Base-by-base conservation (phyloP, 23 red algal species). In the Agarophyton chilense region DNA sequence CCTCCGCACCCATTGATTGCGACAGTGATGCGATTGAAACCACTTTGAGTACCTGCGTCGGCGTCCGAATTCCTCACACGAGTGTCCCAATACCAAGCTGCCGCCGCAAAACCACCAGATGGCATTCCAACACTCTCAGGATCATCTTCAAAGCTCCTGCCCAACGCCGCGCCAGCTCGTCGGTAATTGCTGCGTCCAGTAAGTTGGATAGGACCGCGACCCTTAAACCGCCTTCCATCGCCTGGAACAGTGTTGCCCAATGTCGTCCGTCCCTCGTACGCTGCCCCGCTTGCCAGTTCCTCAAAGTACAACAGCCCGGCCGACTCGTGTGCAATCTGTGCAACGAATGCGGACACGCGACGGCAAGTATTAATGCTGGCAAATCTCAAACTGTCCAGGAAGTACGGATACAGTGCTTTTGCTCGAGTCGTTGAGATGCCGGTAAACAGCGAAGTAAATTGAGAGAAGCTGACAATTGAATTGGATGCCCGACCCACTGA, bases 121-220 rank as follows among this genome's bases (percentile, higher is more conserved):
- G 73, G 73, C 73, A 78, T 78, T 6, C 73, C 73, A 18, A 78
- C 73, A 25, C 51, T 35, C 31, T 78, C 73, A 6, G 73, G 73
- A 16, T 45, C 41, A 17, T 78, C 73, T 26, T 54, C 73, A 54
- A 78, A 78, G 12, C 14, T n/a, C 0, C 73, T 11, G 9, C 73
- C 73, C 46, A 78, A 55, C 2, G 24, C 73, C 4, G 31, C 31
- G 32, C 73, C 44, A 22, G 73, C 43, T 2, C 22, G 0, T 3
- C 73, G 28, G 73, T 78, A 78, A 54, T 78, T 78, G 44, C 19
- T 35, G 32, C 73, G 44, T 2, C 73, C 73, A 6, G 73, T 54
- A 4, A 54, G 4, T 32, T 78, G 73, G 10, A 78, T 52, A 1
- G 73, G 73, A 11, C 73, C 73, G 31, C 73, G 44, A 9, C 73